phyloP scores from a whole-genome alignment of 345 rosid species.

The Eucalyptus camaldulensis region DNA sequence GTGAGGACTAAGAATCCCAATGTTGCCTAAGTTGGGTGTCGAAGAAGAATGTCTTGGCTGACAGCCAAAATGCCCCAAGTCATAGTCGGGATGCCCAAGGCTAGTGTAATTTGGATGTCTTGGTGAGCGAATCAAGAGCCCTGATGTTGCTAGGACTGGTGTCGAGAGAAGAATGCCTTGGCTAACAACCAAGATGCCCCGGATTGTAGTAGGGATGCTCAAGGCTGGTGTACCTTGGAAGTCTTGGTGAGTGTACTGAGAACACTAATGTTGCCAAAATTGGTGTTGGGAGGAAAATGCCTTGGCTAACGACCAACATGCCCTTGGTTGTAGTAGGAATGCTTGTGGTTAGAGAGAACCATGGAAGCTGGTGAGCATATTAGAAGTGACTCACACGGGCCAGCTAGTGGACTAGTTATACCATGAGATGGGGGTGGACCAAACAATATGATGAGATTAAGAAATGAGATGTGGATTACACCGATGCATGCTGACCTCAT shows the following conservation, averaged over 20 bases:
- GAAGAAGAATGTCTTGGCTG: no score
- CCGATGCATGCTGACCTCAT: background rate
- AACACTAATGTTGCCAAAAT: no score
- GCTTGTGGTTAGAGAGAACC: background rate
- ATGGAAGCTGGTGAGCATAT: background rate
- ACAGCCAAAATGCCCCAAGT: fast-evolving
- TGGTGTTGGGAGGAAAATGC: background rate
- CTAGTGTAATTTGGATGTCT: background rate
- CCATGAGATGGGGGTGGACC: background rate
- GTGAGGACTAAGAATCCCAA: no score
- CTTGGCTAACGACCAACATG: background rate
- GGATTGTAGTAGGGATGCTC: background rate
- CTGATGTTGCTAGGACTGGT: background rate
- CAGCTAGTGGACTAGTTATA: background rate
- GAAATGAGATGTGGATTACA: no score
- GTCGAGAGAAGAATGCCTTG: background rate
- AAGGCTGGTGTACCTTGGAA: background rate
- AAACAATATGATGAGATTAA: no score
- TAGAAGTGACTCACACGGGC: background rate
- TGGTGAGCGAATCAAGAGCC: fast-evolving
- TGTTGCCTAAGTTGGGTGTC: no score
- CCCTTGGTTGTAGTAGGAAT: background rate
- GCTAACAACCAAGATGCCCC: no score
- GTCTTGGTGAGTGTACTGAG: no score
- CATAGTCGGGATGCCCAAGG: background rate